Base-by-base conservation (phyloP, 1,139 yeast species). In the Yamadazyma spencermartinsiae region DNA sequence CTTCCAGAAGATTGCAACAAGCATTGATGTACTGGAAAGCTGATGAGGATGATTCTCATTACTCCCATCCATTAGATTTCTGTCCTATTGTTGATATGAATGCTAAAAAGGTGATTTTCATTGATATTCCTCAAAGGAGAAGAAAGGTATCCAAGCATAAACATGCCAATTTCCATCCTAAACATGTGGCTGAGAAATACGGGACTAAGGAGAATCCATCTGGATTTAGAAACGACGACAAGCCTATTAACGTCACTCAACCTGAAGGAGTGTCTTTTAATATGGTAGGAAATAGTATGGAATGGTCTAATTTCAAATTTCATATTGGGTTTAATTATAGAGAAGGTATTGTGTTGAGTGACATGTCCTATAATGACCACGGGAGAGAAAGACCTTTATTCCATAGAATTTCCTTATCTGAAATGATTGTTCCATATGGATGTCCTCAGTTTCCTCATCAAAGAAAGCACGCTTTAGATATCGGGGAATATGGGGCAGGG, bases 401-500 rank as follows among this genome's bases (percentile, higher is more conserved):
- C 74, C 88, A 85, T 68, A 74, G 94, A 63, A 73, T 85, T 52
- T 85, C 94, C 3, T 69, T 85, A 44, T 72, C 86, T 33, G 94
- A 85, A 65, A 84, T 85, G 92, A 82, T 85, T 63, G 94, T 85
- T 43, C 94, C 94, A 23, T 85, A 85, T 55, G 94, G 94, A 41
- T 72, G 74, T 45, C 94, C 94, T 40, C 83, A 79, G 48, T 81
- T 76, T 64, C 90, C 89, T 37, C 90, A 83, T 58, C 89, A 83
- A 56, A 76, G 94, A 68, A 85, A 85, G 61, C 94, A 85, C 52
- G 94, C 94, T 33, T 79, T 85, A 60, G 94, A 85, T 65, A 79
- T 85, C 52, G 94, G 94, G 57, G 94, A 85, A 63, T 84, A 84
- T 59, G 94, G 94, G 65, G 90, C 89, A 48, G 94, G 94, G 53